These are phyloP conservation scores for Rhizopus microsporus DNA, from an alignment of 371 early-diverging fungal species.

Conservation along the genomic window DNA sequence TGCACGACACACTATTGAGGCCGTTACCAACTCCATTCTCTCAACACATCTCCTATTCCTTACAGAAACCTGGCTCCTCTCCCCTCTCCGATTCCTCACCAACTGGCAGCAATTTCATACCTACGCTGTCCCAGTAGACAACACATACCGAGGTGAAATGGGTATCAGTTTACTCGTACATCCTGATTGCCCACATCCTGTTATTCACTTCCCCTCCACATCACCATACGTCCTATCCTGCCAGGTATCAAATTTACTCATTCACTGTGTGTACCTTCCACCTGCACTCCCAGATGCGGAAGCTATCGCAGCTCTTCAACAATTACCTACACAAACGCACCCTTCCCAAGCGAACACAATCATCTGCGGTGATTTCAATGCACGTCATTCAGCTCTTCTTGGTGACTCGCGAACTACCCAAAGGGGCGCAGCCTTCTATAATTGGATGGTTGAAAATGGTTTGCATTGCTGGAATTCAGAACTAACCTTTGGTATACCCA, in stretches of 20 bases:
- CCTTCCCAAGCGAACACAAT: constrained; percentile 9
- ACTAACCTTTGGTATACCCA: neutral
- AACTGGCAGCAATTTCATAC: constrained; percentile 19
- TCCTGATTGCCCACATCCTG: no score
- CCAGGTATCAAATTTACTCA: neutral
- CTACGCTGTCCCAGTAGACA: constrained; percentile 6
- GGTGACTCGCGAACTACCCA: constrained; percentile 2
- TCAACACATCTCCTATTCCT: neutral
- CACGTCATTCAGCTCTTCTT: constrained; percentile 1
- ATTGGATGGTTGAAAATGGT: neutral
- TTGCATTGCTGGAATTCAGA: neutral
- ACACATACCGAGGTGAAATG: neutral
- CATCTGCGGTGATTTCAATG: constrained; percentile 18
- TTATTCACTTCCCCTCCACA: neutral
- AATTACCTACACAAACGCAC: neutral
- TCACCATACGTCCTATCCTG: constrained; percentile 4
- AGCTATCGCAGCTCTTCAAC: no score
- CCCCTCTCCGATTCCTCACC: constrained; percentile 1
- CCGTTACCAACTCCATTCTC: neutral
- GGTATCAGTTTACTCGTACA: neutral
- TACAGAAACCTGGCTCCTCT: constrained; percentile 24
- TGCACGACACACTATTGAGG: neutral
- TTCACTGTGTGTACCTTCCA: constrained; percentile 9
- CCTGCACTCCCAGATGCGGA: neutral
- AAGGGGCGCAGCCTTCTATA: no score